Evolutionary conservation across 768 basidiomycete genomes (phyloP), one percentile per base, ranked within the genome.

Genomic region (Tricholoma flavovirens): DNA sequence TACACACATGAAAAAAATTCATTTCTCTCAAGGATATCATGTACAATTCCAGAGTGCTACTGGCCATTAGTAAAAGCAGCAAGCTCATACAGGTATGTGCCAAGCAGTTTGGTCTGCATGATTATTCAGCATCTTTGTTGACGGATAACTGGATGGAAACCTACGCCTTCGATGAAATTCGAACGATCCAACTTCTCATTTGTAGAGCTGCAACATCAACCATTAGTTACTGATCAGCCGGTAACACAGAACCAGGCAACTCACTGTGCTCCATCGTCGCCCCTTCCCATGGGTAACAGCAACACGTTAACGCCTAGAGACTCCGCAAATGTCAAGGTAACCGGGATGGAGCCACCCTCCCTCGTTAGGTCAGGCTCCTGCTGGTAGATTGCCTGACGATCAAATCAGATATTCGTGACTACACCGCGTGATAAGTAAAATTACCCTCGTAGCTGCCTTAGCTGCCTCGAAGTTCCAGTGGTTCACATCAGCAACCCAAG

Each of bases 391-490:
- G 68, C 69, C 78, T 80, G 45, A 21, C 6, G 30, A 15, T 26
- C 38, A 48, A 26, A 12, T 14, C 49, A 33, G 30, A 54, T 58
- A 12, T 19, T 50, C 21, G 32, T 17, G 30, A 22, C 10, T 3
- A 11, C 15, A 35, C 29, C 49, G 21, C 38, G 56, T 67, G 50
- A 36, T 33, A 42, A 36, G 30, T n/a, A 53, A 29, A 1, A 70
- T 5, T 49, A 85, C 86, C 80, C 86, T 82, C n/a, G 92, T 93
- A 24, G 93, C 93, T 54, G 78, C 81, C 63, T 82, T 86, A 1
- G 93, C 96, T 1, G 96, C 95, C 62, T 87, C 81, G 71, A 86
- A 98, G 71, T 92, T 96, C 91, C 91, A 96, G 73, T 98, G 94
- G 62, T 86, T 84, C 56, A 82, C 73, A 65, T 91, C 83, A 11